Evolutionary conservation across 768 basidiomycete species (phyloP).

Genomic region (Leccinum barrowsii): DNA sequence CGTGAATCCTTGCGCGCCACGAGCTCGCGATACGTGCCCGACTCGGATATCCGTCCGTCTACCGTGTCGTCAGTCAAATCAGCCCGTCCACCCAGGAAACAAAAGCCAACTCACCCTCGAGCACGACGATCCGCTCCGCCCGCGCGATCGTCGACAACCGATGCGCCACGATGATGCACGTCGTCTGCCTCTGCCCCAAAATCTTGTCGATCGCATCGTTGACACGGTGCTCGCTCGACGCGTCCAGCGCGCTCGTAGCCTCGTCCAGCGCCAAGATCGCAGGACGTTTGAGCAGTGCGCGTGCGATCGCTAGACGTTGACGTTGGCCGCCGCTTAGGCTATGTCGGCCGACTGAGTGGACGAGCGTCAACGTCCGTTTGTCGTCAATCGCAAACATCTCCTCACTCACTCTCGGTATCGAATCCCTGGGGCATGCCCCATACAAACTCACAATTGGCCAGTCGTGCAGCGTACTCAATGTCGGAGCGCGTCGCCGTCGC

Average conservation of each 20-base stretch:
- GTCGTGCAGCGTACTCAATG: slow-evolving; percentile 82
- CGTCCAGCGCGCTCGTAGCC: slow-evolving; percentile 86
- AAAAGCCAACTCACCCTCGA: slow-evolving; percentile 58
- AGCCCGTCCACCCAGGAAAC: background rate
- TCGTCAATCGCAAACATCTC: background rate
- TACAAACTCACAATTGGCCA: slow-evolving; percentile 95
- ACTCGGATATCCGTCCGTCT: slow-evolving; percentile 80
- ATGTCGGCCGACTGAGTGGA: slow-evolving; percentile 21
- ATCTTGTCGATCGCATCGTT: slow-evolving; percentile 89
- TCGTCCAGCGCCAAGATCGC: slow-evolving; percentile 87
- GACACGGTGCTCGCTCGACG: slow-evolving; percentile 81
- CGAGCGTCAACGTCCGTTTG: background rate
- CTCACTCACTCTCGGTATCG: slow-evolving; percentile 80
- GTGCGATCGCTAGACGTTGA: slow-evolving; percentile 77
- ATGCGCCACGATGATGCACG: slow-evolving; percentile 88
- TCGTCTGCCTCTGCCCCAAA: slow-evolving; percentile 71
- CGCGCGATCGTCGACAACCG: slow-evolving; percentile 86
- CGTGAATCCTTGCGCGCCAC: slow-evolving; percentile 70
- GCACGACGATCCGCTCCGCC: slow-evolving; percentile 84
- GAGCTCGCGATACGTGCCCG: slow-evolving; percentile 76
- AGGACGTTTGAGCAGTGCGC: slow-evolving; percentile 87
- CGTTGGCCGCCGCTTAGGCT: slow-evolving; percentile 64
- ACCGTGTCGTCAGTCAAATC: background rate
- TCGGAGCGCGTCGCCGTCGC: slow-evolving; percentile 71
- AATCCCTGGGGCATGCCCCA: slow-evolving; percentile 94